Evolutionary conservation across 2,329 filamentous ascomycete species (phyloP).

Genomic region (Colletotrichum sublineola): DNA sequence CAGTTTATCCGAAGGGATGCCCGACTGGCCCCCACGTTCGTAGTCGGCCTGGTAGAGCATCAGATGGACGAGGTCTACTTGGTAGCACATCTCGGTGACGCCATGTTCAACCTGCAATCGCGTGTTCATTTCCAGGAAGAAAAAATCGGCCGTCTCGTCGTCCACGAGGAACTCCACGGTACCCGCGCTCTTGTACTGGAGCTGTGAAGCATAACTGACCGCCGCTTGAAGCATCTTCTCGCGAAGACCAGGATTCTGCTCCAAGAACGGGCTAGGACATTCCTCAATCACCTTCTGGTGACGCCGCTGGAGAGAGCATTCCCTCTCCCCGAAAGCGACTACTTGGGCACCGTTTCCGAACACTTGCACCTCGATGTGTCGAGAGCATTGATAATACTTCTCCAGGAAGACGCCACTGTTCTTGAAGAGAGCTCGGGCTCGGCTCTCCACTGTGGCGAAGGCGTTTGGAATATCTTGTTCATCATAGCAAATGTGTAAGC

Average conservation of each 20-base stretch:
- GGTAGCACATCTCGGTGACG: conserved; percentile 46
- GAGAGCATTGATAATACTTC: conserved; percentile 67
- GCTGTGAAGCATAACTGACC: conserved; percentile 46
- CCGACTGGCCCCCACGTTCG: conserved; percentile 42
- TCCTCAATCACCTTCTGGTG: conserved; percentile 62
- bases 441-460: conserved; percentile 66
- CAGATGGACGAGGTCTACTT: conserved; percentile 29
- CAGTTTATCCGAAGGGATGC: neutral
- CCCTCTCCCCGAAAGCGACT: conserved; percentile 56
- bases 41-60: conserved; percentile 48
- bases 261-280: conserved; percentile 46
- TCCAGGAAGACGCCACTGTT: conserved; percentile 74
- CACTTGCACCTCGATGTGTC: conserved; percentile 61
- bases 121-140: conserved; percentile 60
- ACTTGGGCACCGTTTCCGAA: conserved; percentile 56
- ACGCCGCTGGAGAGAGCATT: conserved; percentile 60
- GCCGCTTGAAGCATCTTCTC: conserved; percentile 52
- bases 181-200: conserved; percentile 54
- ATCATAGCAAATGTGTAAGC: conserved; percentile 67
- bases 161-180: conserved; percentile 58
- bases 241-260: conserved; percentile 49
- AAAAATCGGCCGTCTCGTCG: conserved; percentile 50
- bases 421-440: conserved; percentile 70
- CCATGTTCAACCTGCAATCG: conserved; percentile 83
- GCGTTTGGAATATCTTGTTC: conserved; percentile 65